A percentile compares a stretch with the other conserved stretches of the same genome.
Conservation (phyloP, 352 stramenopile genomes). For the Phytopythium cucurbitacearum region DNA sequence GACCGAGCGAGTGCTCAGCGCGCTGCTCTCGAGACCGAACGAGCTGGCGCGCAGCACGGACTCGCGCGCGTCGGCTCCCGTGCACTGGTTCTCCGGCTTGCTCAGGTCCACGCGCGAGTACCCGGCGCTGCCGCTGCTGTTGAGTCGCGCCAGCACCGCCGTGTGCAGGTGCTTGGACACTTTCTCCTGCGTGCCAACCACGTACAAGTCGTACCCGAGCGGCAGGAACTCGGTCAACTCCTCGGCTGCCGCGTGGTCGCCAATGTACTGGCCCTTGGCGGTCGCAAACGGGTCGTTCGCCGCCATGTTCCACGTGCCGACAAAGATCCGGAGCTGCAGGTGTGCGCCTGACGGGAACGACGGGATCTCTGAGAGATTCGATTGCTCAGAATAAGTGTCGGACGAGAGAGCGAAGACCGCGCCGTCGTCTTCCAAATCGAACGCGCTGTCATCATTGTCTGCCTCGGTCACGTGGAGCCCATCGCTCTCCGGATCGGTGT, state of each 20-base stretch:
- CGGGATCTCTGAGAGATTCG: background rate
- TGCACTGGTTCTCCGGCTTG: background rate
- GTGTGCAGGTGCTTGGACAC: constrained; percentile 57
- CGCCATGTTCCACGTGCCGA: constrained; percentile 75
- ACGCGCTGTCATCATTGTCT: constrained; percentile 6
- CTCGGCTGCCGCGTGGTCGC: constrained; percentile 25
- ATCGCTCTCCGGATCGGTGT: background rate
- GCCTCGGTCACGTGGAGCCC: constrained; percentile 1
- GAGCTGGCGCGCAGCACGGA: constrained; percentile 6
- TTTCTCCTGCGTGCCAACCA: constrained; percentile 69
- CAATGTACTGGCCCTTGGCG: constrained; percentile 35
- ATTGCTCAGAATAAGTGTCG: constrained; percentile 20
- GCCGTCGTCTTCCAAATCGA: constrained; percentile 18
- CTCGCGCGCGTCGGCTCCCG: background rate
- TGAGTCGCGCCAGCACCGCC: constrained; percentile 42
- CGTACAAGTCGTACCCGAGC: constrained; percentile 70
- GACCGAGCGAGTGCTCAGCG: too few species aligned
- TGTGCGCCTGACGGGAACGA: background rate
- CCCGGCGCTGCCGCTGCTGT: constrained; percentile 9
- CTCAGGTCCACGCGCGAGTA: constrained; percentile 26
- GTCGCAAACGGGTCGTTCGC: constrained; percentile 52
- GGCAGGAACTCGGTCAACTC: constrained; percentile 45
- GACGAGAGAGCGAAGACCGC: constrained; percentile 27
- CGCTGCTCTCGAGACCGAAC: constrained; percentile 8
- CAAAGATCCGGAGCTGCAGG: constrained; percentile 46